phyloP scores from a whole-genome alignment of 139 green algal genomes.

The Chlorella sp. region DNA sequence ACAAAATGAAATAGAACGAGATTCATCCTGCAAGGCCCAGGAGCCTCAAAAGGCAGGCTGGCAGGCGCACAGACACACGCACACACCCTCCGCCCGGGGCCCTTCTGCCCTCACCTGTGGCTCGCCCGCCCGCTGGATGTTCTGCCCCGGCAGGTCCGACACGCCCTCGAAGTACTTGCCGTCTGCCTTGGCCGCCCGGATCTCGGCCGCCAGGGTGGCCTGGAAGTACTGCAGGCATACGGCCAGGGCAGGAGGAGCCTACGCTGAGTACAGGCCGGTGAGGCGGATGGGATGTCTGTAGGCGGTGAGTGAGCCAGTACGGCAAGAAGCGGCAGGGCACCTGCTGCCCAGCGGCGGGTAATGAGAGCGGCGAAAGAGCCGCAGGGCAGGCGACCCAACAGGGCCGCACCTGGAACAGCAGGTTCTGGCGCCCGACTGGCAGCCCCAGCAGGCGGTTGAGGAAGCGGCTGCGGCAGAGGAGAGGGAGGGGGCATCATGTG shows the following conservation, averaged over 20 bases:
- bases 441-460: constrained; percentile 88
- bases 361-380: background rate
- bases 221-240: background rate
- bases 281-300: background rate
- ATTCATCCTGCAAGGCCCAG: too few relatives aligned
- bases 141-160: constrained; percentile 57
- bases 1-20: background rate
- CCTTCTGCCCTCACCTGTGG: constrained; percentile 24
- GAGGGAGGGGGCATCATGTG: background rate
- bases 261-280: background rate
- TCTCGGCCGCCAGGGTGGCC: constrained; percentile 70
- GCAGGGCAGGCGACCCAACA: background rate
- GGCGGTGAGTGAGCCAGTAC: too few relatives aligned
- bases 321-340: too few relatives aligned
- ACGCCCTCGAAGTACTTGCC: constrained; percentile 73
- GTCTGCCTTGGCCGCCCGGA: constrained; percentile 63
- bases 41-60: background rate
- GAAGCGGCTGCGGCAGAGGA: constrained; percentile 61
- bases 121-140: constrained; percentile 29
- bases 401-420: constrained; percentile 79
- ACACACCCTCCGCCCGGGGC: background rate
- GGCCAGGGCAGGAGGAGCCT: background rate
- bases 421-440: constrained; percentile 75
- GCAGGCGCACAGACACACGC: too few relatives aligned
- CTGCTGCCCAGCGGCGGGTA: background rate